Evolutionary conservation across 78 protist genomes (phyloP).

Genomic region (Dictyostelium citrinum): DNA sequence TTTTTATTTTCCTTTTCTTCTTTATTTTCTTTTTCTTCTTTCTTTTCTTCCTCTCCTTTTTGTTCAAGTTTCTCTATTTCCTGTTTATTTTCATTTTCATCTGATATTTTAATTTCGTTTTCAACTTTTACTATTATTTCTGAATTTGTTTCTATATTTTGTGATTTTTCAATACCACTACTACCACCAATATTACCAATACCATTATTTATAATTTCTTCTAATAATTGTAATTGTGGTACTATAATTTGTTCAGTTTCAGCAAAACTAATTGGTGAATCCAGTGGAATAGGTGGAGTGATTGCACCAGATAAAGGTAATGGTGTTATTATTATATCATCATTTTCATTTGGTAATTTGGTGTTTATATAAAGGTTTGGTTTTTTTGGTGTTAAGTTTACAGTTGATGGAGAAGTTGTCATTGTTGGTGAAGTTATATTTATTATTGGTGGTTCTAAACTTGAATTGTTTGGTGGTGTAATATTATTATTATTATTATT

Average conservation of each 20-base stretch:
- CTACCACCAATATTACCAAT: background rate
- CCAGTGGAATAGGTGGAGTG: background rate
- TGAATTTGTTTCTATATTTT: background rate
- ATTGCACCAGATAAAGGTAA: background rate
- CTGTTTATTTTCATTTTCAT: too few relatives aligned
- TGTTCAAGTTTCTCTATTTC: background rate
- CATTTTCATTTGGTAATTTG: background rate
- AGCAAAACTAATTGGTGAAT: conserved; percentile 8
- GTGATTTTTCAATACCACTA: background rate
- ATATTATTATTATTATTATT: background rate
- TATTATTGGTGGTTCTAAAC: background rate
- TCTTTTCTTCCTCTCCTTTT: background rate
- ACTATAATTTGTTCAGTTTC: background rate
- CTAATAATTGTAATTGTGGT: background rate
- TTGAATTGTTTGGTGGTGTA: background rate
- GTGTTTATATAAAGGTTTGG: conserved; percentile 47
- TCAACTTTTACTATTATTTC: background rate
- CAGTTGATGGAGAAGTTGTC: background rate
- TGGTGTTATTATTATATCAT: background rate
- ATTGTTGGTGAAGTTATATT: background rate
- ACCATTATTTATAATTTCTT: background rate
- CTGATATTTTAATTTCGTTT: background rate
- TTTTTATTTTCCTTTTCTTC: background rate
- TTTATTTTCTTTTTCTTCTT: background rate
- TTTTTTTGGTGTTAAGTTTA: conserved; percentile 20